phyloP scores from a whole-genome alignment of 129 eudicot genomes.

The Artemisia argyi region DNA sequence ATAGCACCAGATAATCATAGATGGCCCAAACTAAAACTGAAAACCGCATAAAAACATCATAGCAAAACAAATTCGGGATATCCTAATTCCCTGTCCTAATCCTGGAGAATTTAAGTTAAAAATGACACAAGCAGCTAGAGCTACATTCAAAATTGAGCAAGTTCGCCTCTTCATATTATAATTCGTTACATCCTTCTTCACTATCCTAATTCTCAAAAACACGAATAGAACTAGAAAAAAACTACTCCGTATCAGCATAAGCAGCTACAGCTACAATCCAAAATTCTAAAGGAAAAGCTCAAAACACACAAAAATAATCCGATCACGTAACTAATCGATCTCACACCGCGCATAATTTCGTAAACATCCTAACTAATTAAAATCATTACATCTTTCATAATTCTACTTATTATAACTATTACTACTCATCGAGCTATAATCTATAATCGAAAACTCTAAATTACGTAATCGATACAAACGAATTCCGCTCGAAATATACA shows the following conservation, averaged over 20 bases:
- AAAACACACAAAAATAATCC: not conserved
- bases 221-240: not conserved
- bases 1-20: not conserved
- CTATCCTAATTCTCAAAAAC: slow-evolving; percentile 1
- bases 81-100: slow-evolving; percentile 6
- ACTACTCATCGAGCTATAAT: not conserved
- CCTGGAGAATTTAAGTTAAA: too few species aligned
- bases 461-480: too few species aligned
- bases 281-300: not conserved
- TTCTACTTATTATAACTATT: not conserved
- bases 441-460: too few species aligned
- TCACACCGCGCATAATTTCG: not conserved
- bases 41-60: not conserved
- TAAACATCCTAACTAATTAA: not conserved
- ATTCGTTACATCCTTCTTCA: slow-evolving; percentile 10
- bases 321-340: not conserved
- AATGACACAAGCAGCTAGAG: too few species aligned
- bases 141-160: too few species aligned
- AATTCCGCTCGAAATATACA: too few species aligned
- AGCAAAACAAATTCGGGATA: not conserved
- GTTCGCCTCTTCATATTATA: not conserved
- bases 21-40: not conserved
- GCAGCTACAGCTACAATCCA: too few species aligned
- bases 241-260: too few species aligned
- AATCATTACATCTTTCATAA: not conserved